These are phyloP conservation scores for Corrigiola litoralis DNA, from an alignment of 179 eudicot genomes.

Conservation along the genomic window DNA sequence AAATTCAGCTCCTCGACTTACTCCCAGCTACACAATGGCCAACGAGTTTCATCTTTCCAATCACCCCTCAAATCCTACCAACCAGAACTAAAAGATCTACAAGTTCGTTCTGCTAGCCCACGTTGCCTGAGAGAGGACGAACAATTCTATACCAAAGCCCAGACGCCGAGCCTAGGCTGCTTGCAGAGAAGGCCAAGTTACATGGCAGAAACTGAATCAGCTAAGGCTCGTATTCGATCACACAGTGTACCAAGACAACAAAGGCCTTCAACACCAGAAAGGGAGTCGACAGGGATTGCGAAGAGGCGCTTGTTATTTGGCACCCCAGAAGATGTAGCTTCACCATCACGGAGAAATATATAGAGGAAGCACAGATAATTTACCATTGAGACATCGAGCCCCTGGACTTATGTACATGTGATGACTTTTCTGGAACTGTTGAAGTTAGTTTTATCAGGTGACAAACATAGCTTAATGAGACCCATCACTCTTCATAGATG, in stretches of 20 bases:
- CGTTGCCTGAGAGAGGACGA: constrained; percentile 21
- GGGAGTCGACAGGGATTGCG: constrained; percentile 26
- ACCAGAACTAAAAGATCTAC: constrained; percentile 22
- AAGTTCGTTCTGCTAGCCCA: constrained; percentile 30
- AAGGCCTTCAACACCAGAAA: constrained; percentile 31
- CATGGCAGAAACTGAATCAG: constrained; percentile 36
- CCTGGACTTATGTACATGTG: constrained; percentile 11
- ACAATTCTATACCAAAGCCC: constrained; percentile 8
- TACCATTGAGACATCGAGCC: neutral
- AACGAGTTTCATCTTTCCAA: constrained; percentile 6
- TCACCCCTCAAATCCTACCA: constrained; percentile 15
- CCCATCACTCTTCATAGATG: too few species aligned
- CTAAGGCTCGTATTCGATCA: constrained; percentile 36
- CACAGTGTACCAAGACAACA: constrained; percentile 36
- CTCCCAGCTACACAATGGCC: constrained; percentile 1
- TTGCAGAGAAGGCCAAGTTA: constrained; percentile 29
- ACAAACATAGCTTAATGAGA: too few species aligned
- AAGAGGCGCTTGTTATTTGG: constrained; percentile 30
- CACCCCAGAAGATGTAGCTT: constrained; percentile 14
- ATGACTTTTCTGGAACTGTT: neutral
- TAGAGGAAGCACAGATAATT: constrained; percentile 15
- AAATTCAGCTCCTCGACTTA: neutral
- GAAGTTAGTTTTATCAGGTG: neutral
- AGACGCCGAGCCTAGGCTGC: constrained; percentile 25
- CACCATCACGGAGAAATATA: constrained; percentile 19